Base-by-base conservation (phyloP, 805 yeast species). In the Metschnikowia continentalis region DNA sequence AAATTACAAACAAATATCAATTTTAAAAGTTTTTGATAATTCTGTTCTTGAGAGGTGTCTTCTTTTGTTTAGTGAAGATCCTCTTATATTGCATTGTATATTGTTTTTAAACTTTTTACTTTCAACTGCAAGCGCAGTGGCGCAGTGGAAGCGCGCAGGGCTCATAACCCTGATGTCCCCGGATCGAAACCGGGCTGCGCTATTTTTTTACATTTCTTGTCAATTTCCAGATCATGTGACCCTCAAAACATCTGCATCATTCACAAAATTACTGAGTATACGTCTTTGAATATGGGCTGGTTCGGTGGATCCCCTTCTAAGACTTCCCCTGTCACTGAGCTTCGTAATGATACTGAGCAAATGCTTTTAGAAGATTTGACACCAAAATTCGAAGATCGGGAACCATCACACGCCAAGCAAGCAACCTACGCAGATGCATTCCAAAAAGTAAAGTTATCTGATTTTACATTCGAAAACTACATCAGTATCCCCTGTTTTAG, bases 121-220 rank as follows among this genome's bases (percentile, higher is more conserved):
- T 6, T 20, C 19, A 17, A 2, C 26, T 23, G 26, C 8, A 49
- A 86, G 94, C 94, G 90, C 86, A 86, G 90, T 87, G 92, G 92
- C 92, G 94, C 92, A 87, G 94, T 84, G 94, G 95, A 86, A 87
- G 92, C 94, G 94, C 92, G 92, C 92, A 85, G 94, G 94, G 95
- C 95, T 87, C 95, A 87, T 87, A 87, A 87, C 95, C 92, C 94
- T 86, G 92, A 87, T 84, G 92, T 86, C 95, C 90, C 81, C 76
- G 90, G 95, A 87, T 87, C 94, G 94, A 87, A 86, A 87, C 94
- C 88, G 75, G 80, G 89, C 89, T 86, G 86, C 89, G 94, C 94
- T 86, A 86, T 36, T 60, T 61, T 68, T 70, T 73, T 76, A 22
- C 8, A 8, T 6, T 10, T 15, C 56, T 59, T 57, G 50, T 50